These are phyloP conservation scores for Saccharomyces hybrid DNA, from an alignment of 1,139 yeast species.

Conservation along the genomic window DNA sequence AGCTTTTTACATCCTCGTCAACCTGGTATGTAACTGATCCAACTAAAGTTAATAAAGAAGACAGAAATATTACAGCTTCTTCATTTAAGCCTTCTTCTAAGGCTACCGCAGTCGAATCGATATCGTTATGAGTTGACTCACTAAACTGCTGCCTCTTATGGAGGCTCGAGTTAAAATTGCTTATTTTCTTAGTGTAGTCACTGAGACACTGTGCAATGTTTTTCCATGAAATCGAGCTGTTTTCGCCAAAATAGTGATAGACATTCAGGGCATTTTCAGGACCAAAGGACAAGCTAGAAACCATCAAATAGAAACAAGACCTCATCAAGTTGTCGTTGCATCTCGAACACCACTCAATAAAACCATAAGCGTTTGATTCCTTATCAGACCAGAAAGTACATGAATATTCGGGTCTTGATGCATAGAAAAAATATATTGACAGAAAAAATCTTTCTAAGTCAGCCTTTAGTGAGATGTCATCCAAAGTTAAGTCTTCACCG, in stretches of 20 bases:
- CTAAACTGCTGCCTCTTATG: conserved; percentile 21
- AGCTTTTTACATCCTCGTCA: conserved; percentile 19
- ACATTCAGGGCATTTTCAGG: conserved; percentile 44
- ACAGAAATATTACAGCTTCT: conserved; percentile 68
- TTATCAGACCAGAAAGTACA: conserved; percentile 66
- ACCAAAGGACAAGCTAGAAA: conserved; percentile 68
- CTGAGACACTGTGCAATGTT: conserved; percentile 49
- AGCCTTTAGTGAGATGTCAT: conserved; percentile 58
- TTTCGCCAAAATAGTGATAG: conserved; percentile 34
- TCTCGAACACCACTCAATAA: conserved; percentile 79
- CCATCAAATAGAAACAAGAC: conserved; percentile 71
- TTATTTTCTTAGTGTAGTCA: conserved; percentile 47
- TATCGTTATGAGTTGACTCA: conserved; percentile 28
- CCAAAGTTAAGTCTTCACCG: conserved; percentile 38
- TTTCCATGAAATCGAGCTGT: conserved; percentile 47
- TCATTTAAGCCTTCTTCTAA: conserved; percentile 57
- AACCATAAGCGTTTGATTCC: conserved; percentile 59
- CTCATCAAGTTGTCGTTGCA: conserved; percentile 79
- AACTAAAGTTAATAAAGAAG: conserved; percentile 59
- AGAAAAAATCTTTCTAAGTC: conserved; percentile 84
- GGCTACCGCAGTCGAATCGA: conserved; percentile 22
- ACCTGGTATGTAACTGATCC: conserved; percentile 42
- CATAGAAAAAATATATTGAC: conserved; percentile 64
- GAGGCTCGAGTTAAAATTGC: conserved; percentile 25
- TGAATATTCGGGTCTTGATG: conserved; percentile 52